phyloP scores from a whole-genome alignment of 2,329 filamentous ascomycete species.

The Cercospora brassicicola region DNA sequence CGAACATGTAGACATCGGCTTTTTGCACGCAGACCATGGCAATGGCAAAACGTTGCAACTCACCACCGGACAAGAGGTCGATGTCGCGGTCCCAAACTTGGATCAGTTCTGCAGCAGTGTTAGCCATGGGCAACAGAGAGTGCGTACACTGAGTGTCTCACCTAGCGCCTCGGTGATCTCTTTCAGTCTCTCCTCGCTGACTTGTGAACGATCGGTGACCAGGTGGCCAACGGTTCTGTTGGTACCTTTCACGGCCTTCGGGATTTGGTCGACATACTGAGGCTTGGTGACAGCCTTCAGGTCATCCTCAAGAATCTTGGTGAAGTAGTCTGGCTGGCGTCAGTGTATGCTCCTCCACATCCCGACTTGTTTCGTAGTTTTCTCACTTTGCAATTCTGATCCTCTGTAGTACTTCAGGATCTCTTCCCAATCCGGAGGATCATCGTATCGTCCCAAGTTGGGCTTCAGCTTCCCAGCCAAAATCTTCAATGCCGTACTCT shows the following conservation, averaged over 20 bases:
- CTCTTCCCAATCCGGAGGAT: slow-evolving; percentile 98
- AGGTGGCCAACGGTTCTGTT: slow-evolving; percentile 73
- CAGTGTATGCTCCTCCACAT: slow-evolving; percentile 20
- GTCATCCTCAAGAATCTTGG: slow-evolving; percentile 94
- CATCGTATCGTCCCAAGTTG: slow-evolving; percentile 90
- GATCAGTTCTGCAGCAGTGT: slow-evolving; percentile 61
- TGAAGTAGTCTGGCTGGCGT: slow-evolving; percentile 78
- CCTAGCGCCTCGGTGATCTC: slow-evolving; percentile 74
- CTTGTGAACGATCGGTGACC: slow-evolving; percentile 71
- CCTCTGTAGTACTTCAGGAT: slow-evolving; percentile 98
- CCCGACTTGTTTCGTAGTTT: slow-evolving; percentile 15
- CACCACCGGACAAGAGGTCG: slow-evolving; percentile 87
- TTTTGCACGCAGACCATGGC: slow-evolving; percentile 93
- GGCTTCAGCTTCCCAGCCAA: slow-evolving; percentile 98
- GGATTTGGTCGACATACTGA: slow-evolving; percentile 98
- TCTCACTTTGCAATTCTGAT: slow-evolving; percentile 89
- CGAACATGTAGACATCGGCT: slow-evolving; percentile 99
- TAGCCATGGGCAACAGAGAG: slow-evolving; percentile 29
- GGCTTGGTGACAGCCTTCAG: slow-evolving; percentile 98
- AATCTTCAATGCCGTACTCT: slow-evolving; percentile 99
- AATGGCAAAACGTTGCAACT: slow-evolving; percentile 96
- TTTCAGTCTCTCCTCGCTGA: slow-evolving; percentile 68
- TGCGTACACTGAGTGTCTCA: slow-evolving; percentile 42
- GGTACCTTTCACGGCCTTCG: slow-evolving; percentile 80
- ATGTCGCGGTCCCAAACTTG: slow-evolving; percentile 93